phyloP scores from a whole-genome alignment of 352 stramenopile species.

The Phytopythium ostracodes region DNA sequence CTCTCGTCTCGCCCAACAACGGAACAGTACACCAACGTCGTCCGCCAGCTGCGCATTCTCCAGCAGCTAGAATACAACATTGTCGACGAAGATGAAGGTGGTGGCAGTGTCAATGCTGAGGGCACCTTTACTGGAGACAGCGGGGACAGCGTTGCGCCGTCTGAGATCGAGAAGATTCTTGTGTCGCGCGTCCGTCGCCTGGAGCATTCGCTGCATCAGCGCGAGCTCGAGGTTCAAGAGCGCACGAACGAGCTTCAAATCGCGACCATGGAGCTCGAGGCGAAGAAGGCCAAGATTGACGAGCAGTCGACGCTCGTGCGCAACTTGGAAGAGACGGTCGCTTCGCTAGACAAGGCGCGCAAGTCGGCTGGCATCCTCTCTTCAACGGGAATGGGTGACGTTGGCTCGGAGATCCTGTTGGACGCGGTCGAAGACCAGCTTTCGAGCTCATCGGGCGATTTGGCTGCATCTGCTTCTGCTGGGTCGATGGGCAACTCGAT shows the following conservation, averaged over 20 bases:
- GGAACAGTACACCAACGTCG: conserved; percentile 84
- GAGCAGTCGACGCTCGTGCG: conserved; percentile 50
- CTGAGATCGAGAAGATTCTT: conserved; percentile 57
- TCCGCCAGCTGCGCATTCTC: conserved; percentile 88
- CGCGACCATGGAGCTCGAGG: conserved; percentile 14
- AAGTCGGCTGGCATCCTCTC: conserved; percentile 3
- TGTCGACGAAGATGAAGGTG: conserved; percentile 56
- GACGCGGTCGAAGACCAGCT: conserved; percentile 70
- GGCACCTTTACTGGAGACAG: conserved; percentile 6
- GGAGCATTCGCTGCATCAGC: conserved; percentile 67
- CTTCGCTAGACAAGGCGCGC: conserved; percentile 44
- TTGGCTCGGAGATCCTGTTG: conserved; percentile 65
- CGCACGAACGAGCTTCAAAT: conserved; percentile 30
- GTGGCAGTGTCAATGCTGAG: conserved; percentile 14
- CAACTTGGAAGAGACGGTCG: conserved; percentile 66
- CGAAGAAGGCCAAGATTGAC: conserved; percentile 29
- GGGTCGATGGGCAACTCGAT: conserved; percentile 7
- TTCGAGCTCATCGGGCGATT: conserved; percentile 15
- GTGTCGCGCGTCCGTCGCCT: conserved; percentile 62
- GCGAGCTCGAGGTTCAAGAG: conserved; percentile 40
- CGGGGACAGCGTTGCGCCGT: conserved; percentile 20
- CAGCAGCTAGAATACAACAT: conserved; percentile 91
- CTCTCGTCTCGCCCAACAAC: conserved; percentile 73
- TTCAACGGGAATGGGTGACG: conserved; percentile 25
- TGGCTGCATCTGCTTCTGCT: conserved; percentile 6